Evolutionary conservation across 352 stramenopile genomes (phyloP).

Genomic region (Phytophthora meadii): DNA sequence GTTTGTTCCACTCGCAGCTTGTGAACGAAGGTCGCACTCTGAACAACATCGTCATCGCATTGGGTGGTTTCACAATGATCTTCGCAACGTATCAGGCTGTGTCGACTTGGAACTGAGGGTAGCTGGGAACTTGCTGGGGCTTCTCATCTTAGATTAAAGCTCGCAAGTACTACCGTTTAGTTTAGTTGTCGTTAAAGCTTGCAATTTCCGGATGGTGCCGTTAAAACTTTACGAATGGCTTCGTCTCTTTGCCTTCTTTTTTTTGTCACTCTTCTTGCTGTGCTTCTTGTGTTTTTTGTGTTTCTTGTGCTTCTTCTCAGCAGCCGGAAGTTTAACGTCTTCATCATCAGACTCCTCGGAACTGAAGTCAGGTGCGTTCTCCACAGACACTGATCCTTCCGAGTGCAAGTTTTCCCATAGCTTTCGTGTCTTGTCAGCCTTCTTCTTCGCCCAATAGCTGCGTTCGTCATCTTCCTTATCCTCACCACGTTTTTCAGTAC

Average conservation of each 20-base stretch:
- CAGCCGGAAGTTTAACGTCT: conserved; percentile 33
- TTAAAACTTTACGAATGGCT: conserved; percentile 28
- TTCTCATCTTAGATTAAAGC: conserved; percentile 31
- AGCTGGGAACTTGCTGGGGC: conserved; percentile 20
- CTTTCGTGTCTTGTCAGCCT: conserved; percentile 57
- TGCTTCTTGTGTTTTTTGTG: conserved; percentile 44
- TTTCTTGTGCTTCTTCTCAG: conserved; percentile 39
- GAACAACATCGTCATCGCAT: conserved; percentile 52
- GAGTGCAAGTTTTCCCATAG: conserved; percentile 60
- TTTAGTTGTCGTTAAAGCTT: conserved; percentile 15
- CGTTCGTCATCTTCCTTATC: conserved; percentile 42
- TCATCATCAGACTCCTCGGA: conserved; percentile 54
- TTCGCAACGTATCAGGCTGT: conserved; percentile 68
- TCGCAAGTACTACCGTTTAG: conserved; percentile 31
- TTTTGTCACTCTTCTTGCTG: conserved; percentile 29
- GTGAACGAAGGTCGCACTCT: conserved; percentile 51
- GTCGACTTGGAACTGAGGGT: conserved; percentile 49
- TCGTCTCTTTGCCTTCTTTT: conserved; percentile 20
- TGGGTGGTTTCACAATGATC: conserved; percentile 67
- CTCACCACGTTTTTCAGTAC: neutral
- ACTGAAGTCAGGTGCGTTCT: conserved; percentile 59
- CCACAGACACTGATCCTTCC: conserved; percentile 47
- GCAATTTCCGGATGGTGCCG: conserved; percentile 1
- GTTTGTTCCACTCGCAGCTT: conserved; percentile 67
- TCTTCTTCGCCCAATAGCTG: conserved; percentile 64